phyloP scores from a whole-genome alignment of 2,329 filamentous ascomycete species.

The Pseudonectria buxi region DNA sequence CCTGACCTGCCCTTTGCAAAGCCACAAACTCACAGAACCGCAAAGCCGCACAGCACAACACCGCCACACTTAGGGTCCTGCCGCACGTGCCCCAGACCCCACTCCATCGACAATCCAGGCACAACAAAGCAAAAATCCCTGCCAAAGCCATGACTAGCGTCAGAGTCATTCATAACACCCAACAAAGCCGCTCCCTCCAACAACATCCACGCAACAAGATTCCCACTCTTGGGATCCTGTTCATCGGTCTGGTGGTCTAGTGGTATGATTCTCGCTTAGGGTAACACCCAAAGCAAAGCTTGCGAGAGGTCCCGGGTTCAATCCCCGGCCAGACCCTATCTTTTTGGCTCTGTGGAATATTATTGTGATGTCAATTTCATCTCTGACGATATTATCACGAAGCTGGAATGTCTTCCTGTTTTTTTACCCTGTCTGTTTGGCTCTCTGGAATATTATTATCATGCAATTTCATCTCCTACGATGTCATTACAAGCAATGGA shows the following conservation, averaged over 20 bases:
- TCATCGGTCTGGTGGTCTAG: conserved; percentile 49
- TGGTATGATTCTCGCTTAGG: conserved; percentile 69
- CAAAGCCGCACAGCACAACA: too few species aligned
- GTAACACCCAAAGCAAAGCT: conserved; percentile 33
- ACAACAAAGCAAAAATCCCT: neutral
- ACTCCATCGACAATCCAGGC: neutral
- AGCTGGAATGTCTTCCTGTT: too few species aligned
- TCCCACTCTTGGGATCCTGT: conserved; percentile 1
- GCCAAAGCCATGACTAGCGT: too few species aligned
- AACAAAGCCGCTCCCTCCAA: conserved; percentile 5
- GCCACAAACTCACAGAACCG: too few species aligned
- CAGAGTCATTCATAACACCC: conserved; percentile 3
- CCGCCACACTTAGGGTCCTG: too few species aligned
- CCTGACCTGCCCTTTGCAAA: too few species aligned
- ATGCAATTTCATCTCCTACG: too few species aligned
- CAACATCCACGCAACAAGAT: conserved; percentile 8
- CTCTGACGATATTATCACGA: neutral
- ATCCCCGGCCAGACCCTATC: conserved; percentile 37
- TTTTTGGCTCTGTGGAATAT: conserved; percentile 18
- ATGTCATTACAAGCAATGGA: too few species aligned
- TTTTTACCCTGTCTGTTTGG: too few species aligned
- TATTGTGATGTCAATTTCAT: neutral
- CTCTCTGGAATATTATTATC: too few species aligned
- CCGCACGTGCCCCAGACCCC: too few species aligned
- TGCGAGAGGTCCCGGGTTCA: conserved; percentile 42